Percentiles rank a stretch among this genome's conserved stretches.
These are phyloP conservation scores for Ambrosia trifida DNA, from an alignment of 129 eudicot genomes.

Conservation along the genomic window DNA sequence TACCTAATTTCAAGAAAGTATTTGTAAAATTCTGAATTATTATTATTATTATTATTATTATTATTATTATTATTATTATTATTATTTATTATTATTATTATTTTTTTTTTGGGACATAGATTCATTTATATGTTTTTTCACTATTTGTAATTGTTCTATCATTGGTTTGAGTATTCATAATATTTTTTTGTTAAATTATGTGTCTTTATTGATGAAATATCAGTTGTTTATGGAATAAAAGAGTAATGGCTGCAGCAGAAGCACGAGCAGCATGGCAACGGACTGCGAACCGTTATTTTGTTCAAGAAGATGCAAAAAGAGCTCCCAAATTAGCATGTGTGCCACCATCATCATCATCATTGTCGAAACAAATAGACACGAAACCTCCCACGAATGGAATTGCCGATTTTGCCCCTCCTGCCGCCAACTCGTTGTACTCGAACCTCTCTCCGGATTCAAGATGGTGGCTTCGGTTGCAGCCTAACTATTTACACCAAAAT, in stretches of 20 bases:
- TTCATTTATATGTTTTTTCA: too few relatives aligned
- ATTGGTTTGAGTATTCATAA: too few relatives aligned
- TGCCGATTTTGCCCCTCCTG: conserved; percentile 46
- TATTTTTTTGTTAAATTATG: conserved; percentile 4
- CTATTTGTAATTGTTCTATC: too few relatives aligned
- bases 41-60: too few relatives aligned
- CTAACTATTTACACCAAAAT: conserved; percentile 52
- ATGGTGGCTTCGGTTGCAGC: conserved; percentile 91
- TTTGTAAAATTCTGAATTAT: neutral
- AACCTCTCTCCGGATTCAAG: conserved; percentile 63
- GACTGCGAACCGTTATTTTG: conserved; percentile 88
- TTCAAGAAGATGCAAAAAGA: conserved; percentile 97
- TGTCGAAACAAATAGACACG: conserved; percentile 48
- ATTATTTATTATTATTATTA: too few relatives aligned
- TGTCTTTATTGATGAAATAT: neutral
- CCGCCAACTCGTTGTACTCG: conserved; percentile 42
- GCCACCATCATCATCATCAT: conserved; percentile 58
- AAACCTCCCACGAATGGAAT: conserved; percentile 42
- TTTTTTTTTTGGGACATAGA: too few relatives aligned
- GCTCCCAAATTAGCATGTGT: conserved; percentile 94
- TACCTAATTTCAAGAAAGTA: neutral
- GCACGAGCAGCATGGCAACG: conserved; percentile 98
- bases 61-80: too few relatives aligned
- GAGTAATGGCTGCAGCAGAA: conserved; percentile 92
- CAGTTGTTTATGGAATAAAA: conserved; percentile 33